Percentiles rank a stretch among this genome's conserved stretches.
Evolutionary conservation across 2,329 filamentous ascomycete genomes (phyloP).

Genomic region (Microascus cirrosus): DNA sequence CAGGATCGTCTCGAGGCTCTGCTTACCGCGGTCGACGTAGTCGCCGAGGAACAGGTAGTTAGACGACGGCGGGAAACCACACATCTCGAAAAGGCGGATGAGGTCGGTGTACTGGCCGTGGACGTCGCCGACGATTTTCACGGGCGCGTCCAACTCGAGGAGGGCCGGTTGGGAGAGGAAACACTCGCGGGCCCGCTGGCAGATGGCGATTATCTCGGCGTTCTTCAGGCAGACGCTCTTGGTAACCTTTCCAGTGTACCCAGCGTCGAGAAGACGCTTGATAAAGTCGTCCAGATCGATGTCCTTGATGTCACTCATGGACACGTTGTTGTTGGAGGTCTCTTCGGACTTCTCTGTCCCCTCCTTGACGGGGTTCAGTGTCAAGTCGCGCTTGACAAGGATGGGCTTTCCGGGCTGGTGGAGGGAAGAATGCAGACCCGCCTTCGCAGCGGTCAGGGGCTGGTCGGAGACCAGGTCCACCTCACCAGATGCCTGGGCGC

Average conservation of each 20-base stretch:
- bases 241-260: conserved; percentile 91
- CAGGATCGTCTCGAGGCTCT: conserved; percentile 88
- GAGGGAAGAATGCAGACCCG: conserved; percentile 43
- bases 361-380: conserved; percentile 51
- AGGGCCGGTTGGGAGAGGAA: conserved; percentile 87
- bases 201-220: conserved; percentile 91
- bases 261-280: conserved; percentile 83
- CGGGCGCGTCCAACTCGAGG: conserved; percentile 82
- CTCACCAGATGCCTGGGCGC: conserved; percentile 77
- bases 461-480: conserved; percentile 91
- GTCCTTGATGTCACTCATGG: conserved; percentile 82
- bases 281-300: conserved; percentile 97
- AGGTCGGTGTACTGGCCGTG: conserved; percentile 95
- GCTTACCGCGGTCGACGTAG: conserved; percentile 94
- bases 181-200: conserved; percentile 75
- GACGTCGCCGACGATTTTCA: conserved; percentile 96
- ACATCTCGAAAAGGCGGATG: conserved; percentile 97
- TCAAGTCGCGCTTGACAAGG: conserved; percentile 67
- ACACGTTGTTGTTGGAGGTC: conserved; percentile 42
- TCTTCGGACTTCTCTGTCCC: conserved; percentile 24
- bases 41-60: conserved; percentile 95
- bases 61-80: conserved; percentile 80
- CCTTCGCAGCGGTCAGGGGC: conserved; percentile 57
- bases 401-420: conserved; percentile 81
- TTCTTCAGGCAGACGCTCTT: conserved; percentile 97